These are phyloP conservation scores for Phytopythium montanum DNA, from an alignment of 352 stramenopile genomes.

Conservation along the genomic window DNA sequence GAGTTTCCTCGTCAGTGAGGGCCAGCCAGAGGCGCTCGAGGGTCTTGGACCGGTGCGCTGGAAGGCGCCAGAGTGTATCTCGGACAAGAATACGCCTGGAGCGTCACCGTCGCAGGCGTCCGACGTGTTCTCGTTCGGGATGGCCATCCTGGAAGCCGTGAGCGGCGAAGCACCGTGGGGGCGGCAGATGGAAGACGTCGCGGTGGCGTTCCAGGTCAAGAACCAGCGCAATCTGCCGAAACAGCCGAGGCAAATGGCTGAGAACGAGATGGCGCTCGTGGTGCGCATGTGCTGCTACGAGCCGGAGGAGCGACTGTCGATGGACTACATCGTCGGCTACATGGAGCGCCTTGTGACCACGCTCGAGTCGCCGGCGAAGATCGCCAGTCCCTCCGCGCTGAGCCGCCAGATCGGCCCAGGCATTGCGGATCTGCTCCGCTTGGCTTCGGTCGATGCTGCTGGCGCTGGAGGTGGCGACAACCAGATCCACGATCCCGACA, in stretches of 20 bases:
- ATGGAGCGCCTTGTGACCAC: not conserved
- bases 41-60: not conserved
- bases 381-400: not conserved
- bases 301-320: not conserved
- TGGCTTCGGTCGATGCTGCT: not conserved
- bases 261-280: not conserved
- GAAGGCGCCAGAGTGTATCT: not conserved
- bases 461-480: not conserved
- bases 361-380: not conserved
- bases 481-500: not conserved
- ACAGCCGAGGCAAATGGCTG: not conserved
- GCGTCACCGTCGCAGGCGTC: not conserved
- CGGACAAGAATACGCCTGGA: not conserved
- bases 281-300: not conserved
- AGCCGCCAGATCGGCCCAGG: not conserved
- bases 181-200: not conserved
- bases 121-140: not conserved
- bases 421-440: not conserved
- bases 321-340: slow-evolving; percentile 1
- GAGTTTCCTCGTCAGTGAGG: not conserved
- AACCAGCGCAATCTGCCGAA: not conserved
- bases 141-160: not conserved
- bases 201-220: not conserved
- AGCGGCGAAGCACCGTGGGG: not conserved
- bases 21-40: not conserved